Evolutionary conservation across 208 protist species (phyloP).

Genomic region (Acanthamoeba sp.): DNA sequence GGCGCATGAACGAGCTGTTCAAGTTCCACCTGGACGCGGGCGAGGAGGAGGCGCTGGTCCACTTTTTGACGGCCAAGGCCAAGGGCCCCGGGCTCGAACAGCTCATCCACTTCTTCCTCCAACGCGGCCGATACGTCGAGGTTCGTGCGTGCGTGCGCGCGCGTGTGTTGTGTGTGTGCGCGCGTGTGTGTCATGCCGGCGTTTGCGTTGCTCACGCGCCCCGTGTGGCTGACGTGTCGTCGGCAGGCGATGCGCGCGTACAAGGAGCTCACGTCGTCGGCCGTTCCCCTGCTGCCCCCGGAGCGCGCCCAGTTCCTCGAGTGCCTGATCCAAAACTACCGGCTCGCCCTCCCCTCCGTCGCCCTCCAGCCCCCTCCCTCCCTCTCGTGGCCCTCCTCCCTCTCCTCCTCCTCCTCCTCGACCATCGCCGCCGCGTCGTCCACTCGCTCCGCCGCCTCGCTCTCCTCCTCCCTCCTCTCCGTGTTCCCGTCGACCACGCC

Average conservation of each 20-base stretch:
- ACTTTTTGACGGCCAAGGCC: conserved; percentile 13
- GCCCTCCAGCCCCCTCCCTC: not conserved
- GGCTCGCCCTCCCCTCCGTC: not conserved
- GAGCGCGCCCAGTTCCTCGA: conserved; percentile 1
- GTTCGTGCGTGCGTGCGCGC: not conserved
- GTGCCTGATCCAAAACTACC: not conserved
- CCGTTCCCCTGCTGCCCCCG: not conserved
- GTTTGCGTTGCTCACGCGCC: too few species aligned
- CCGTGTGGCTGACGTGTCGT: not conserved
- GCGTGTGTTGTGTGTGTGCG: too few species aligned
- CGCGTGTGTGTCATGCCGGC: too few species aligned
- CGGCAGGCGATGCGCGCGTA: not conserved
- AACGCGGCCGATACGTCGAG: conserved; percentile 18
- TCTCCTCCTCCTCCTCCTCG: not conserved
- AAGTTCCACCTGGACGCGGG: conserved; percentile 7
- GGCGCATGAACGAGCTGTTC: conserved; percentile 18
- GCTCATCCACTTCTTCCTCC: conserved; percentile 39
- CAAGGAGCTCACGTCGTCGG: not conserved
- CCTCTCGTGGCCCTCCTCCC: not conserved
- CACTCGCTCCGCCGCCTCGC: not conserved
- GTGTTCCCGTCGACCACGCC: not conserved
- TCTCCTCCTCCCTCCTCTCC: not conserved
- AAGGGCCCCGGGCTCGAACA: conserved; percentile 15
- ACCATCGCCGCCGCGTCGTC: not conserved
- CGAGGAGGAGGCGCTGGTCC: conserved; percentile 21